phyloP scores from a whole-genome alignment of 805 yeast genomes.

The Babjeviella inositovora region DNA sequence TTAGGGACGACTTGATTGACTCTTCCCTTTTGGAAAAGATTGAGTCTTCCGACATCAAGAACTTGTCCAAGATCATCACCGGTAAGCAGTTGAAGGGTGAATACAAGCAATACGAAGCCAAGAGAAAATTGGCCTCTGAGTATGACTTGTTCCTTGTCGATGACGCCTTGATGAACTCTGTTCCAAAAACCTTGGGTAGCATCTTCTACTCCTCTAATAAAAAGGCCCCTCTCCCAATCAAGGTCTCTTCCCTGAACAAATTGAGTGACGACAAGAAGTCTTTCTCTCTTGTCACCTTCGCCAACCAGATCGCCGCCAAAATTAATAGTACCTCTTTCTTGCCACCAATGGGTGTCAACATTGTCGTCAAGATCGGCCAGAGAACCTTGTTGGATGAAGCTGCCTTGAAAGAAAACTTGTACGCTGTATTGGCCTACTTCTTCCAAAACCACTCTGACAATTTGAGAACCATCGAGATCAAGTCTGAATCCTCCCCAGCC shows the following conservation, averaged over 20 bases:
- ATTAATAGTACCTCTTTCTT: slow-evolving; percentile 41
- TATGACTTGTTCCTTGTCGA: slow-evolving; percentile 76
- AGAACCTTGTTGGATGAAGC: slow-evolving; percentile 20
- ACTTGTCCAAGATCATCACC: slow-evolving; percentile 41
- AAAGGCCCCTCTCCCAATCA: slow-evolving; percentile 57
- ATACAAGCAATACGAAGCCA: slow-evolving; percentile 78
- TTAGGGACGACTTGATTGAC: slow-evolving; percentile 43
- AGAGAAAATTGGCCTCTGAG: slow-evolving; percentile 53
- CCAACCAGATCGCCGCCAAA: slow-evolving; percentile 42
- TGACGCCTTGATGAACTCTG: slow-evolving; percentile 59
- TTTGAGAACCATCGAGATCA: slow-evolving; percentile 45
- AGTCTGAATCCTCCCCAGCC: slow-evolving; percentile 61
- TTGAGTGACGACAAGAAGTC: slow-evolving; percentile 12
- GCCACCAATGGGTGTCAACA: slow-evolving; percentile 60
- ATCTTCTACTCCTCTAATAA: slow-evolving; percentile 41
- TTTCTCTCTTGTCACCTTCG: slow-evolving; percentile 32
- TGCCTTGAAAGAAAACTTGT: slow-evolving; percentile 43
- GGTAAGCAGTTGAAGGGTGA: slow-evolving; percentile 67
- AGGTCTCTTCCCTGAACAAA: slow-evolving; percentile 14
- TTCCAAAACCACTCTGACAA: slow-evolving; percentile 13
- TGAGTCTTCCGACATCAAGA: slow-evolving; percentile 27
- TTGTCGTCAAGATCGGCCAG: slow-evolving; percentile 53
- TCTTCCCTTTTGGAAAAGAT: slow-evolving; percentile 24
- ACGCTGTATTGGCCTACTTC: slow-evolving; percentile 33
- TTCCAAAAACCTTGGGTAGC: slow-evolving; percentile 79